Base-by-base conservation (phyloP, 208 protist species). In the Leptomonas pyrrhocoris region DNA sequence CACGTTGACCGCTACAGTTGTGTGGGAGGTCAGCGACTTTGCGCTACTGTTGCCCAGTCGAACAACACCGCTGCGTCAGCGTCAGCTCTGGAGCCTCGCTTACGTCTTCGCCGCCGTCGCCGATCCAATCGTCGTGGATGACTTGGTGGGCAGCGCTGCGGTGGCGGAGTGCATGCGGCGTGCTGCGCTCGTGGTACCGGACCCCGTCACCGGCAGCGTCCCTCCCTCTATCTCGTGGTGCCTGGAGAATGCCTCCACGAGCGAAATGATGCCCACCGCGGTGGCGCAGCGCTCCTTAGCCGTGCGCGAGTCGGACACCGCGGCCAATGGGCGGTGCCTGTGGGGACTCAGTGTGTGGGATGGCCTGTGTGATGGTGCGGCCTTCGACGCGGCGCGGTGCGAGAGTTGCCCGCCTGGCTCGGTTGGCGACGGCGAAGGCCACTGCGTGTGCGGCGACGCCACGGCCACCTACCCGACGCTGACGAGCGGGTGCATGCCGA, bases 401-500 rank as follows among this genome's bases (percentile, higher is more conserved):
- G 18, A 62, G 34, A 21, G 23, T 28, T 79, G 74, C 45, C 74
- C 74, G 15, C 53, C 74, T 2, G 74, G 65, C 1, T 74, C 74
- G 12, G 60, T 73, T 16, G 66, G 66, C 13, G 68, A 72, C 40
- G 62, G 66, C 30, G 74, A 79, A 48, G 74, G 74, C 7, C 48
- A 79, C 65, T 79, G 74, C 74, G 74, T 68, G 30, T 79, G 74
- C 60, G 66, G 66, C 46, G 54, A 79, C 48, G 50, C 60, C 55
- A 65, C 31, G 8, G 38, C 30, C 43, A 45, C 49, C 45, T 79
- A 79, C 59, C 28, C 42, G 9, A 68, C 64, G 56, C 51, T 68
- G 54, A 73, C 66, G 55, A 55, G 42, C 23, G 74, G 74, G 6
- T 79, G 74, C 31, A 16, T 68, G 34, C 18, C 21, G 49, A 68